A percentile compares a stretch with the other conserved stretches of the same genome.
phyloP scores from a whole-genome alignment of 129 eudicot species.

The Heracleum sosnowskyi region DNA sequence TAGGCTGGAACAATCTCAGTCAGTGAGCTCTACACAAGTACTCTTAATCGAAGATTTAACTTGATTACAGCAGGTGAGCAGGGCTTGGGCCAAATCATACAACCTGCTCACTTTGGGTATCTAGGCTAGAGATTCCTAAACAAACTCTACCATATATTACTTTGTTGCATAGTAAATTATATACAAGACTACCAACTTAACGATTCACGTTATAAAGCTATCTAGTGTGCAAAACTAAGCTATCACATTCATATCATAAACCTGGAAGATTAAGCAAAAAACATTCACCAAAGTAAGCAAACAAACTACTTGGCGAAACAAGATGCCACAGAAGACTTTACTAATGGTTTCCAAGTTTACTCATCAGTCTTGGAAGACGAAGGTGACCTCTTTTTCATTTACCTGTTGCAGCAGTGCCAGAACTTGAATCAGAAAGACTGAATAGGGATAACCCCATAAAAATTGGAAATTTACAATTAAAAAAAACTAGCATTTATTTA shows the following conservation, averaged over 20 bases:
- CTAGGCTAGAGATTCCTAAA: not conserved
- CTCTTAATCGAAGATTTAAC: too few relatives aligned
- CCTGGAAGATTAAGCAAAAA: not conserved
- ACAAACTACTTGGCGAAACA: not conserved
- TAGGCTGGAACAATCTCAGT: too few relatives aligned
- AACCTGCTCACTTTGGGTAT: not conserved
- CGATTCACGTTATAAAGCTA: not conserved
- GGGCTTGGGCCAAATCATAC: not conserved
- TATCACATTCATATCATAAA: not conserved
- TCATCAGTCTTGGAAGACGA: constrained; percentile 16
- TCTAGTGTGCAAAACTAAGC: not conserved
- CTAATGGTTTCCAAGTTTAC: not conserved
- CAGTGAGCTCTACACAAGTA: too few relatives aligned
- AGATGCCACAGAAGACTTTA: not conserved
- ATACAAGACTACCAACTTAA: not conserved
- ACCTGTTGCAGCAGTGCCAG: constrained; percentile 25
- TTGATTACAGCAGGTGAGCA: too few relatives aligned
- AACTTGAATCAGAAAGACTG: constrained; percentile 3
- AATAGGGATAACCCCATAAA: too few relatives aligned
- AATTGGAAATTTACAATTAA: too few relatives aligned
- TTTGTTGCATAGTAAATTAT: not conserved
- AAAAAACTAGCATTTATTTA: too few relatives aligned
- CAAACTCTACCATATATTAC: too few relatives aligned
- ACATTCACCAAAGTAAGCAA: not conserved
- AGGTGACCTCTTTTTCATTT: constrained; percentile 53